These are phyloP conservation scores for Bathelium albidoporum DNA, from an alignment of 495 filamentous ascomycete genomes.

Conservation along the genomic window DNA sequence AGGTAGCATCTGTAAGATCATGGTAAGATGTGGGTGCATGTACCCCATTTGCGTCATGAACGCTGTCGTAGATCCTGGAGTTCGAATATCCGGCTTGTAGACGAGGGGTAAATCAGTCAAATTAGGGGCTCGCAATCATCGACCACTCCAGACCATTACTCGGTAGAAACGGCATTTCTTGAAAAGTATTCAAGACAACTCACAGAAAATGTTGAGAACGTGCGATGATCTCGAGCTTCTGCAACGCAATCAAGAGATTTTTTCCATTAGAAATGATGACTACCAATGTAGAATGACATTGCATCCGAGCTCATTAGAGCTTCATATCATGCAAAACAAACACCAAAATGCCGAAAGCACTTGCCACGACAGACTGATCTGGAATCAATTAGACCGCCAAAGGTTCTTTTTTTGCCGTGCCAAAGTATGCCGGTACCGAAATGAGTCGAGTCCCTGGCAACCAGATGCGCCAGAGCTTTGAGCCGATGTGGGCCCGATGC, in stretches of 20 bases:
- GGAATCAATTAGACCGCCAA: not conserved
- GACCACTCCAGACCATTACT: too few species aligned
- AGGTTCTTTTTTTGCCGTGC: not conserved
- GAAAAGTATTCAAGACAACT: too few species aligned
- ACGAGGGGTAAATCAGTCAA: not conserved
- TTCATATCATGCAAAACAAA: not conserved
- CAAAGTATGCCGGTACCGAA: not conserved
- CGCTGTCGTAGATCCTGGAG: not conserved
- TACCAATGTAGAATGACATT: not conserved
- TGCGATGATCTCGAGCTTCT: too few species aligned
- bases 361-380: not conserved
- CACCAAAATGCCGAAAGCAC: not conserved
- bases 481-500: slow-evolving; percentile 3
- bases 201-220: too few species aligned
- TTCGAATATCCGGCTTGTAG: not conserved
- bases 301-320: not conserved
- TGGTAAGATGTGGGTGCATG: not conserved
- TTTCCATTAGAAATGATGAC: not conserved
- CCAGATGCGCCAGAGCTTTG: not conserved
- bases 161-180: not conserved
- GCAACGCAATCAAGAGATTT: not conserved
- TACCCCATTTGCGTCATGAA: not conserved
- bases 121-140: not conserved
- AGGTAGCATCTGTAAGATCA: not conserved
- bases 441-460: not conserved